Evolutionary conservation across 2,329 filamentous ascomycete species (phyloP).

Genomic region (Trichoderma sp.): DNA sequence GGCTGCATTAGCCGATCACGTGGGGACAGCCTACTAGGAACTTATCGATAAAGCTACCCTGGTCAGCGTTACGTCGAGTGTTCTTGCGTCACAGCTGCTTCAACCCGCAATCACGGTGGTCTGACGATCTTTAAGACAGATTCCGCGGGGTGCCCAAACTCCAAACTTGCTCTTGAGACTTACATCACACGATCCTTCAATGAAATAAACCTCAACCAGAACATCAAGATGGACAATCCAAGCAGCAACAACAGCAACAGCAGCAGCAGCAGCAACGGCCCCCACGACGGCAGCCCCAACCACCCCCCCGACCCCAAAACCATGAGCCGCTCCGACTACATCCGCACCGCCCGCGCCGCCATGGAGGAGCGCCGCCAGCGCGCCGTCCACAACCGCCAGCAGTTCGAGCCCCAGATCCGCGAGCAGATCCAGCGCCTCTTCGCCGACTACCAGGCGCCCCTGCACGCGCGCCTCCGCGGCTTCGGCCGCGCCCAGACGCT

Average conservation of each 20-base stretch:
- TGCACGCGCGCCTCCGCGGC: slow-evolving; percentile 40
- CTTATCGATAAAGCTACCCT: slow-evolving; percentile 39
- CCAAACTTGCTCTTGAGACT: not conserved
- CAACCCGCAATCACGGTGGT: not conserved
- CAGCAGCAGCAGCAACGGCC: slow-evolving; percentile 1
- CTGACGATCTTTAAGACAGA: not conserved
- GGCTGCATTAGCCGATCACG: slow-evolving; percentile 32
- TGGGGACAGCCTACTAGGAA: slow-evolving; percentile 32
- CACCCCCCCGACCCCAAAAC: slow-evolving; percentile 36
- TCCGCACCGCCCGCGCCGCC: slow-evolving; percentile 36
- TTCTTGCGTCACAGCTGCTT: slow-evolving; percentile 27
- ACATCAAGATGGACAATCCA: slow-evolving; percentile 29
- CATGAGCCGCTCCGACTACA: slow-evolving; percentile 32
- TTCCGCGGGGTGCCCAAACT: slow-evolving; percentile 6
- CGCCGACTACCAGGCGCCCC: slow-evolving; percentile 39
- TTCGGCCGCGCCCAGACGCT: slow-evolving; percentile 37
- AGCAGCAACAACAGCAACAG: slow-evolving; percentile 15
- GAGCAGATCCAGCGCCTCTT: slow-evolving; percentile 41
- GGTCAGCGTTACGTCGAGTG: not conserved
- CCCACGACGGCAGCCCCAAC: slow-evolving; percentile 31
- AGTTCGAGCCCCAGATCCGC: slow-evolving; percentile 38
- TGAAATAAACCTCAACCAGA: not conserved
- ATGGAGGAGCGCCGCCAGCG: slow-evolving; percentile 41
- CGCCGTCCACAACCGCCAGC: slow-evolving; percentile 36
- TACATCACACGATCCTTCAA: not conserved